Evolutionary conservation across 2,329 filamentous ascomycete species (phyloP), one percentile per base, ranked within the genome.

Genomic region (Ophiocordyceps camponoti-floridani): DNA sequence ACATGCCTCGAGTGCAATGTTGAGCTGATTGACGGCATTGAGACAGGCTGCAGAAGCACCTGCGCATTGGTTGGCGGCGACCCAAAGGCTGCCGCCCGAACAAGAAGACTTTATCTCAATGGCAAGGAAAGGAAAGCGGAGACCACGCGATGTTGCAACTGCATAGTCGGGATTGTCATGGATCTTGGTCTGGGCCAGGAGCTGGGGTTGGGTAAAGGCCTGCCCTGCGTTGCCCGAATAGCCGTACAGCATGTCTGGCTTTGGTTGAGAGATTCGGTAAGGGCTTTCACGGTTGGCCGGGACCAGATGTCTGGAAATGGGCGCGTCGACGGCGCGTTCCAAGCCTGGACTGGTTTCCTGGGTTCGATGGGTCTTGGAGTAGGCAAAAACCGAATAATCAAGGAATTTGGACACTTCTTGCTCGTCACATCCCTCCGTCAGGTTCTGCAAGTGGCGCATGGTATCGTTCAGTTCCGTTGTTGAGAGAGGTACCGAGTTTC

Each of bases 1-100:
- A 16, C 33, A 37, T 14, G 33, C 33, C n/a, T 37, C 43, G 18
- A 53, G 43, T 41, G 49, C 49, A 13, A 38, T 37, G 45, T 53
- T 56, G n/a, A 52, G 48, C 19, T 42, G 48, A 47, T 54, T 48
- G 33, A 44, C 51, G 11, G 61, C 51, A 12, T 62, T 56, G 44
- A 63, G 47, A 44, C 59, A 62, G 12, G 57, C 47, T 16, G 55
- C 45, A 1, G 59, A 54, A 1, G 44, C 57, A 2, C 57, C 56
- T 23, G 61, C 51, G 46, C 57, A 61, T 50, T 63, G 54, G 46
- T 64, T 64, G 4, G 56, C 60, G 12, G 58, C 57, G 3, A 56
- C 58, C 56, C 54, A 60, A 42, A 63, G 18, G 5, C 12, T 27
- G 28, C 35, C 23, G 9, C 56, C 53, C 12, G 58, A 54, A 19